Conservation (phyloP, 163 green algal species). For the Volvox carteri region DNA sequence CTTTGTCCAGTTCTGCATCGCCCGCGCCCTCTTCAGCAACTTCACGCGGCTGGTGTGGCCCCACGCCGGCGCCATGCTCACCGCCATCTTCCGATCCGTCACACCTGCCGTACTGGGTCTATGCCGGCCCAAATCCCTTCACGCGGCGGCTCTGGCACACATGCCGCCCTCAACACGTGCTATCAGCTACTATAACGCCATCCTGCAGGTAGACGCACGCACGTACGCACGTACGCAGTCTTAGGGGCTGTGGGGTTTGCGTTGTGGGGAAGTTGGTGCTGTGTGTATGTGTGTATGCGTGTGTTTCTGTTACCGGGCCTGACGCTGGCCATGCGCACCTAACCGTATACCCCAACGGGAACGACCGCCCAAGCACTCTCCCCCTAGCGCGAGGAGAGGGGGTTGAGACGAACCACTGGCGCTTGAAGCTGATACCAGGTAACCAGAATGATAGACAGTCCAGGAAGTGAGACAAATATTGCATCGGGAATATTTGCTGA, state of each 20-base stretch:
- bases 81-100: slow-evolving; percentile 15
- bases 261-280: not conserved
- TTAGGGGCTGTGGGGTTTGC: not conserved
- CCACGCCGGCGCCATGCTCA: slow-evolving; percentile 16
- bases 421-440: too few species aligned
- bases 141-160: not conserved
- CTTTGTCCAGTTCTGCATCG: slow-evolving; percentile 49
- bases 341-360: too few species aligned
- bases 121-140: not conserved
- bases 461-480: too few species aligned
- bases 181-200: slow-evolving; percentile 28
- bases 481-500: too few species aligned
- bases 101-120: not conserved
- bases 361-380: too few species aligned
- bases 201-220: slow-evolving; percentile 43
- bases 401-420: too few species aligned
- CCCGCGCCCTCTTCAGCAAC: slow-evolving; percentile 43
- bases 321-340: too few species aligned
- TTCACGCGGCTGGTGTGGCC: slow-evolving; percentile 24
- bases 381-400: too few species aligned
- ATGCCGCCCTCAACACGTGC: slow-evolving; percentile 14
- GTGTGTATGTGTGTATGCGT: not conserved
- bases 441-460: too few species aligned
- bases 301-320: too few species aligned
- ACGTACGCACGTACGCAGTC: too few species aligned